Conservation (phyloP, 805 yeast genomes). For the Nakazawaea siamensis region DNA sequence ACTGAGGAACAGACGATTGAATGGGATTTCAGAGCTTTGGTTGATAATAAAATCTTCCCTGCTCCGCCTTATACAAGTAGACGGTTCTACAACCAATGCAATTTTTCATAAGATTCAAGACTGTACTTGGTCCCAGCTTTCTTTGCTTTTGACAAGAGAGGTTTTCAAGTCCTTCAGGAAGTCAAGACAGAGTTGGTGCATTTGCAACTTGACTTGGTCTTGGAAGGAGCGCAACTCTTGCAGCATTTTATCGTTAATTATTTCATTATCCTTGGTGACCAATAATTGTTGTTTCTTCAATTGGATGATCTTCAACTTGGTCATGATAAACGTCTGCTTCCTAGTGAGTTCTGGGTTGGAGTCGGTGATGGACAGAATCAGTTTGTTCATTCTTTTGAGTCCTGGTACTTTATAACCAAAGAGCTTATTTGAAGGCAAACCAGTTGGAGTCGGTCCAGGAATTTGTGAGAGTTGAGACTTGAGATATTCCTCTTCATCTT, state of each 20-base stretch:
- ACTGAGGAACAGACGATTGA: slow-evolving; percentile 58
- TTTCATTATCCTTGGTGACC: slow-evolving; percentile 17
- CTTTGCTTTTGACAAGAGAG: slow-evolving; percentile 15
- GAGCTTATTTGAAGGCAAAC: slow-evolving; percentile 12
- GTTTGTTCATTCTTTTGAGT: slow-evolving; percentile 24
- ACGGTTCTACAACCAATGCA: slow-evolving; percentile 62
- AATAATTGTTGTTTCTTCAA: slow-evolving; percentile 22
- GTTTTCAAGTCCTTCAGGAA: slow-evolving; percentile 19
- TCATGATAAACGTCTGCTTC: slow-evolving; percentile 19
- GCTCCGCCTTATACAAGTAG: slow-evolving; percentile 61
- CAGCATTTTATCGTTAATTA: slow-evolving; percentile 17
- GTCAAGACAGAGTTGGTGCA: slow-evolving; percentile 13
- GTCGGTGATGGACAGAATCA: slow-evolving; percentile 25
- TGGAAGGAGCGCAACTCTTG: slow-evolving; percentile 21
- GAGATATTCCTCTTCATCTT: slow-evolving; percentile 1
- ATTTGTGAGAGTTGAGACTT: slow-evolving; percentile 18
- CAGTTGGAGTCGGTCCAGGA: slow-evolving; percentile 23
- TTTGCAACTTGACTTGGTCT: slow-evolving; percentile 21
- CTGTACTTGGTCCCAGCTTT: slow-evolving; percentile 17
- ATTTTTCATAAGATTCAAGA: not conserved
- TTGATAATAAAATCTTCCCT: slow-evolving; percentile 55
- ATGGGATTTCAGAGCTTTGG: slow-evolving; percentile 54
- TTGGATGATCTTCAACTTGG: slow-evolving; percentile 22
- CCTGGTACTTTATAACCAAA: slow-evolving; percentile 26
- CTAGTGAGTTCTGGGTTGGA: slow-evolving; percentile 26